These are phyloP conservation scores for Toxicodendron radicans DNA, from an alignment of 345 rosid genomes.

Conservation along the genomic window DNA sequence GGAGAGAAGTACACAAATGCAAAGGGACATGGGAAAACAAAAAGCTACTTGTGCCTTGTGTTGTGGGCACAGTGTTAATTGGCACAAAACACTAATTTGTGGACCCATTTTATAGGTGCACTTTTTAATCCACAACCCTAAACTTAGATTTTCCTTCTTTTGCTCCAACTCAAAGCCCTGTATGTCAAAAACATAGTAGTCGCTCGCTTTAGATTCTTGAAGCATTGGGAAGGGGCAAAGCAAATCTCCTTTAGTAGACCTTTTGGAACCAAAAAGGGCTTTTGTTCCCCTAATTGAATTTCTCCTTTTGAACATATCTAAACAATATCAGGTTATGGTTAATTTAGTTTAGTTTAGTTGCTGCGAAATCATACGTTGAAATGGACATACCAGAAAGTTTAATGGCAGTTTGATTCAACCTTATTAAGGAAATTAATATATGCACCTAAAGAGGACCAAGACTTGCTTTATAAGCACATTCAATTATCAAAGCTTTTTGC, in stretches of 20 bases:
- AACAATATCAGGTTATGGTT: too few species aligned
- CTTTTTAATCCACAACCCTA: neutral
- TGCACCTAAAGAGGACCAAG: too few species aligned
- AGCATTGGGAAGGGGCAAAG: constrained; percentile 10
- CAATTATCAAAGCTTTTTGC: too few species aligned
- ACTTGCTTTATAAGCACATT: too few species aligned
- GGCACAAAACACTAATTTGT: neutral
- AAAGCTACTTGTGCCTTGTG: constrained; percentile 14
- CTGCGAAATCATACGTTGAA: neutral
- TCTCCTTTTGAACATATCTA: neutral
- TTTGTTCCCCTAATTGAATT: neutral
- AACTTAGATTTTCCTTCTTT: neutral
- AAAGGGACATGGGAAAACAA: constrained; percentile 18
- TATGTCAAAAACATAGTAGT: neutral
- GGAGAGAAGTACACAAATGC: constrained; percentile 15
- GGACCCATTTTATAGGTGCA: neutral
- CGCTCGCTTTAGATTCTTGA: neutral
- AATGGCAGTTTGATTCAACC: neutral
- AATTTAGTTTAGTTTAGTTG: too few species aligned
- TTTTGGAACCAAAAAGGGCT: neutral
- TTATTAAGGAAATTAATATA: too few species aligned
- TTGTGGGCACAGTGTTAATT: constrained; percentile 16
- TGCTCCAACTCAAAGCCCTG: neutral
- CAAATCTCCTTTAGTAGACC: neutral
- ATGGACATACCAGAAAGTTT: neutral